Base-by-base conservation (phyloP, 1,284 basidiomycete species). In the Ceratobasidium sp. region DNA sequence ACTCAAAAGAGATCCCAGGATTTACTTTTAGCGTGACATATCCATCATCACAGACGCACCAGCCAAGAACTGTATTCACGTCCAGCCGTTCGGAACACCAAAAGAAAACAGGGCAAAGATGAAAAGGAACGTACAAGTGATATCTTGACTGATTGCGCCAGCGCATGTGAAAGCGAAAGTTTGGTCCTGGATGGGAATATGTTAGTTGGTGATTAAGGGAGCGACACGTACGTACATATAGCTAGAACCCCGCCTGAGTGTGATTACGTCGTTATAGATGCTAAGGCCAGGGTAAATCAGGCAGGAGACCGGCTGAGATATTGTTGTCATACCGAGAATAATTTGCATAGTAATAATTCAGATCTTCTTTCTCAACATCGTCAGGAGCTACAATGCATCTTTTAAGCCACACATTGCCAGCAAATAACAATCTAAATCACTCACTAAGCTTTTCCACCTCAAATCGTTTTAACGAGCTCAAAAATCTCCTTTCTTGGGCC, bases 251-350 rank as follows among this genome's bases (percentile, higher is more conserved):
- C 94, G 94, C 67, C 96, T 91, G 39, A 99, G 87, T 0, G 97
- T 98, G 79, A 99, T 98, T 61, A 99, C 97, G 84, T 99, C 97
- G 86, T 99, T 98, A 85, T 97, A 99, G 83, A 98, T 98, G 80
- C 95, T 95, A 80, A 8, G 79, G 5, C 6, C 6, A 15, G 54
- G 37, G 77, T 35, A 37, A 68, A 68, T 60, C 33, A 66, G 7
- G 76, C 54, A 61, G 28, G 26, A 23, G 1, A 42, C 20, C 74
- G 54, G 53, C 58, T 23, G n/a, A 31, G 0, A 28, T 39, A 28
- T 13, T 76, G 33, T 76, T 51, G 10, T 81, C 89, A 78, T 83
- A 94, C 94, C 95, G 90, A 83, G 94, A 96, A 83, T 98, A 98
- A 83, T 97, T 96, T 20, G 96, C 96, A 81, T 97, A 96, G 82